Conservation (phyloP, 148 eudicot genomes). For the Chenopodium suecicum region DNA sequence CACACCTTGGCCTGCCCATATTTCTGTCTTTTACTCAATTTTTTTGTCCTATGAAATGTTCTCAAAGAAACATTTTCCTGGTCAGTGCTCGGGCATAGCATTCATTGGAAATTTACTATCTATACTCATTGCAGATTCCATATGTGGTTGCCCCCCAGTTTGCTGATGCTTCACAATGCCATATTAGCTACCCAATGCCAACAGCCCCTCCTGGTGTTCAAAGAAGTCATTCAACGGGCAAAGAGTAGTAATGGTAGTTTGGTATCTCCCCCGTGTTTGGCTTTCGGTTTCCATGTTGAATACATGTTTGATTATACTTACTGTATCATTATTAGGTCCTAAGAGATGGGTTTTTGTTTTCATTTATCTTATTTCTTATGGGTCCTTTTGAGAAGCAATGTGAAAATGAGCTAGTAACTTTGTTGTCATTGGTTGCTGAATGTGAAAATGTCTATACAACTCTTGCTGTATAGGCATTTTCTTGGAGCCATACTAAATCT, state of each 20-base stretch:
- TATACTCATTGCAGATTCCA: conserved; percentile 60
- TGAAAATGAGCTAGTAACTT: conserved; percentile 18
- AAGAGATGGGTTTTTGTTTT: not conserved
- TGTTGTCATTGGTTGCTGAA: too few species aligned
- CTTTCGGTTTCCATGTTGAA: conserved; percentile 9
- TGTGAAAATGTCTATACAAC: too few species aligned
- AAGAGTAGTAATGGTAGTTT: conserved; percentile 20
- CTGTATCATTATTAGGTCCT: conserved; percentile 15
- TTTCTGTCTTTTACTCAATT: not conserved
- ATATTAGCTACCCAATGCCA: conserved; percentile 72
- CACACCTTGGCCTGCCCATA: not conserved
- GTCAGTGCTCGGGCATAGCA: not conserved
- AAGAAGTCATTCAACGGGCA: conserved; percentile 42
- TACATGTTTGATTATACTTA: conserved; percentile 8
- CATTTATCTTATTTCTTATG: conserved; percentile 4
- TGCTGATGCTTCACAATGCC: conserved; percentile 47
- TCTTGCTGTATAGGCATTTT: too few species aligned
- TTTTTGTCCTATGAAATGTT: not conserved
- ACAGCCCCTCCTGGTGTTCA: conserved; percentile 97
- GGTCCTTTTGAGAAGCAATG: not conserved
- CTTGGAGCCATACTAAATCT: too few species aligned
- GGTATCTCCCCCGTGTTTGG: not conserved
- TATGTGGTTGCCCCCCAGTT: conserved; percentile 93
- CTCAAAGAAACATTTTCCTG: not conserved
- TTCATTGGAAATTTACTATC: not conserved